phyloP scores from a whole-genome alignment of 139 green algal species.

The Mesostigma viride region DNA sequence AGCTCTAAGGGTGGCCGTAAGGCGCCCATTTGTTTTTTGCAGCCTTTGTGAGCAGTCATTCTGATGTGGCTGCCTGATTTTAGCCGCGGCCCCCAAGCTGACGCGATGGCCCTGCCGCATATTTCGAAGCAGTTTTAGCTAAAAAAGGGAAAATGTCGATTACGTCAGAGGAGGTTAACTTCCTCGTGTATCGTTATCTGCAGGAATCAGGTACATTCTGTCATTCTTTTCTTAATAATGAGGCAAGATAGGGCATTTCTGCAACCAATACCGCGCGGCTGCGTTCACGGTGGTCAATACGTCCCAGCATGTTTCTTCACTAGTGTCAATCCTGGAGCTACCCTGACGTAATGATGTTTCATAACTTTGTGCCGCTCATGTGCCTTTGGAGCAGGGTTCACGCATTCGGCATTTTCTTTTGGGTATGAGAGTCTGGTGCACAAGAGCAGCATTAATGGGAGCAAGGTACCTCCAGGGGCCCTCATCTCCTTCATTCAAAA shows the following conservation, averaged over 20 bases:
- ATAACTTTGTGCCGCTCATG: not conserved
- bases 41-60: too few species aligned
- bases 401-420: slow-evolving; percentile 87
- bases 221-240: not conserved
- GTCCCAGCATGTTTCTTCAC: not conserved
- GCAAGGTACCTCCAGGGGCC: slow-evolving; percentile 75
- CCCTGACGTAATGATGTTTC: not conserved
- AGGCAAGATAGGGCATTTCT: too few species aligned
- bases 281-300: too few species aligned
- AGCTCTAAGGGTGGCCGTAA: too few species aligned
- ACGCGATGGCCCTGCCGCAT: too few species aligned
- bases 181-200: slow-evolving; percentile 86
- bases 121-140: too few species aligned
- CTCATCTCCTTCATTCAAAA: slow-evolving; percentile 92
- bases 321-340: not conserved
- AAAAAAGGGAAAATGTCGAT: slow-evolving; percentile 40
- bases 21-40: too few species aligned
- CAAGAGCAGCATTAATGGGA: slow-evolving; percentile 50
- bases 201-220: slow-evolving; percentile 60
- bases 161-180: slow-evolving; percentile 83
- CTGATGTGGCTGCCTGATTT: too few species aligned
- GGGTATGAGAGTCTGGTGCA: slow-evolving; percentile 67
- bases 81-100: too few species aligned
- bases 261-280: too few species aligned
- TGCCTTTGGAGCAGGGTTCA: slow-evolving; percentile 54